These are phyloP conservation scores for Aspergillus texensis DNA, from an alignment of 2,329 filamentous ascomycete genomes.

Conservation along the genomic window DNA sequence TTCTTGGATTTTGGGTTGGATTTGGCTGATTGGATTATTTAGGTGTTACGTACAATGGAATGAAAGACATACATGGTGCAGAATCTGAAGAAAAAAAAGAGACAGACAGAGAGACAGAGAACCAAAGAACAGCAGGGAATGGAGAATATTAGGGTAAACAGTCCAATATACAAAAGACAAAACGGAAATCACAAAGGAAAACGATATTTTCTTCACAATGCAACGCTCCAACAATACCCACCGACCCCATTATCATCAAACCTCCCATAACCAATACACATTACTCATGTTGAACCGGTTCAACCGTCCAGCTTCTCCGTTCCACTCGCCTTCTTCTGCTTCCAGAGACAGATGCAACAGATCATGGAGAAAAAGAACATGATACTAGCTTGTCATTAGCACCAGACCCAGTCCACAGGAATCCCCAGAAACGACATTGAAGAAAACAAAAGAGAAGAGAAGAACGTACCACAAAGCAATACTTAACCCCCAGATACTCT, in stretches of 20 bases:
- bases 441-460: background rate
- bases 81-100: background rate
- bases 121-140: background rate
- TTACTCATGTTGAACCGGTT: background rate
- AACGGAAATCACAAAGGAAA: background rate
- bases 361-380: constrained; percentile 67
- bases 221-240: background rate
- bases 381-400: constrained; percentile 47
- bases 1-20: background rate
- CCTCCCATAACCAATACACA: background rate
- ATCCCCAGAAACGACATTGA: background rate
- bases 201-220: background rate
- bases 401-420: constrained; percentile 10
- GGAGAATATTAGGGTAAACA: background rate
- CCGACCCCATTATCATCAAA: background rate
- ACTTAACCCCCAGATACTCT: constrained; percentile 82
- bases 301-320: constrained; percentile 23
- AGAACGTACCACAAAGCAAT: constrained; percentile 71
- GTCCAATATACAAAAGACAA: background rate
- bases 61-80: background rate
- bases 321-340: constrained; percentile 53
- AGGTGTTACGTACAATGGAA: background rate
- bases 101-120: background rate
- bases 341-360: constrained; percentile 64
- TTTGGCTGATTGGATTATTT: background rate